phyloP scores from a whole-genome alignment of 2,329 filamentous ascomycete genomes.

The Capronia coronata region DNA sequence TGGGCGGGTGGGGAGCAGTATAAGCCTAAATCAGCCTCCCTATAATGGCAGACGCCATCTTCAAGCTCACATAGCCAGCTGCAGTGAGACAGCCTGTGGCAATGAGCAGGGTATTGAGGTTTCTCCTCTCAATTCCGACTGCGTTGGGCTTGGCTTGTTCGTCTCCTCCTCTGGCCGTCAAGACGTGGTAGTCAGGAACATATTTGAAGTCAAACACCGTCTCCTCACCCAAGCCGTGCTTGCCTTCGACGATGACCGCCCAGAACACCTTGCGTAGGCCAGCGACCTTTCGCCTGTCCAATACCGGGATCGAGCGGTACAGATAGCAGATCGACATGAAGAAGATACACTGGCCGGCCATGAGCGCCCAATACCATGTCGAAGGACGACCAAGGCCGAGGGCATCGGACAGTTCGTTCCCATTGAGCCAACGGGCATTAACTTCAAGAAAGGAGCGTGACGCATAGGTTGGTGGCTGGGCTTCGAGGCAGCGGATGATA shows the following conservation, averaged over 20 bases:
- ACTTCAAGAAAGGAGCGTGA: slow-evolving; percentile 62
- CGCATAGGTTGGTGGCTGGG: slow-evolving; percentile 59
- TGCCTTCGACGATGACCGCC: slow-evolving; percentile 56
- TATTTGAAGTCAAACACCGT: slow-evolving; percentile 66
- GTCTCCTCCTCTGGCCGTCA: slow-evolving; percentile 34
- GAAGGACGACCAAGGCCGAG: slow-evolving; percentile 54
- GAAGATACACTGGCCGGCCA: slow-evolving; percentile 60
- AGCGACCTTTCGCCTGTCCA: slow-evolving; percentile 50
- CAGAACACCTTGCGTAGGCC: slow-evolving; percentile 50
- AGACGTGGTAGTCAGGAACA: slow-evolving; percentile 51
- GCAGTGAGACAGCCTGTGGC: slow-evolving; percentile 13
- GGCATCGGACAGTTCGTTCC: slow-evolving; percentile 53
- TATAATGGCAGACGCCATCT: slow-evolving; percentile 7
- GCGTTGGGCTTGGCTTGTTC: slow-evolving; percentile 37
- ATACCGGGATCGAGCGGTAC: slow-evolving; percentile 42
- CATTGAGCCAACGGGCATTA: slow-evolving; percentile 64
- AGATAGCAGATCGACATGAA: slow-evolving; percentile 48
- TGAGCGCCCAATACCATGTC: slow-evolving; percentile 53
- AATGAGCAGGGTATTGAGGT: slow-evolving; percentile 24
- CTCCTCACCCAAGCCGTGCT: slow-evolving; percentile 54
- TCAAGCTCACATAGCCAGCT: slow-evolving; percentile 17
- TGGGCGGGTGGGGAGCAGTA: too few species aligned
- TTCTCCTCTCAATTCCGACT: slow-evolving; percentile 24
- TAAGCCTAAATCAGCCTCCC: slow-evolving; percentile 12
- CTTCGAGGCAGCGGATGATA: slow-evolving; percentile 62